Evolutionary conservation across 78 protist species (phyloP).

Genomic region (Monocercomonoides exilis): DNA sequence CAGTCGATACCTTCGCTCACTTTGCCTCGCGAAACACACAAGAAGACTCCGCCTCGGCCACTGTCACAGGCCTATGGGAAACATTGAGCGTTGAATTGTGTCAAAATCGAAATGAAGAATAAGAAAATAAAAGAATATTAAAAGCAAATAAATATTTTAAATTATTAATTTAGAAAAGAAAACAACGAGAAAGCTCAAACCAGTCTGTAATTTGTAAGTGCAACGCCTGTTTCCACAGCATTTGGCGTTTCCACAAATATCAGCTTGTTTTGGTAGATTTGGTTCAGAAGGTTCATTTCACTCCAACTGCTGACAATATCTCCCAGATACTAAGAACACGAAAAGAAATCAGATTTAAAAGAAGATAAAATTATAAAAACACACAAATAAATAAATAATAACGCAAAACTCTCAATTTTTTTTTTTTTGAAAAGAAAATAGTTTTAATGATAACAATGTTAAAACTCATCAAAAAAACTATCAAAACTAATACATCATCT

Average conservation of each 20-base stretch:
- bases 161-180: not conserved
- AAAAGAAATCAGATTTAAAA: not conserved
- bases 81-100: not conserved
- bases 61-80: constrained; percentile 51
- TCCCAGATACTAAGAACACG: not conserved
- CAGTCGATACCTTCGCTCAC: not conserved
- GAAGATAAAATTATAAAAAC: too few relatives aligned
- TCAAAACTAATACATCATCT: not conserved
- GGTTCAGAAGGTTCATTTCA: constrained; percentile 41
- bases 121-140: too few relatives aligned
- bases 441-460: not conserved
- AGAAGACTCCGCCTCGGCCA: constrained; percentile 88
- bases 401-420: not conserved
- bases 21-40: constrained; percentile 92
- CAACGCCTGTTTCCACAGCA: constrained; percentile 78
- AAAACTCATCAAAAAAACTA: not conserved
- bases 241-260: constrained; percentile 84
- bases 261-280: constrained; percentile 59
- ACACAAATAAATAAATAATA: not conserved
- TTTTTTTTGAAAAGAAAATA: too few relatives aligned
- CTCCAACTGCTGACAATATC: constrained; percentile 48
- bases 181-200: constrained; percentile 9
- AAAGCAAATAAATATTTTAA: not conserved
- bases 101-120: too few relatives aligned
- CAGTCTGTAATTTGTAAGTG: constrained; percentile 74